Percentiles rank a stretch among this genome's conserved stretches.
phyloP scores from a whole-genome alignment of 768 basidiomycete species.

The Phlebiopsis flavidoalba region DNA sequence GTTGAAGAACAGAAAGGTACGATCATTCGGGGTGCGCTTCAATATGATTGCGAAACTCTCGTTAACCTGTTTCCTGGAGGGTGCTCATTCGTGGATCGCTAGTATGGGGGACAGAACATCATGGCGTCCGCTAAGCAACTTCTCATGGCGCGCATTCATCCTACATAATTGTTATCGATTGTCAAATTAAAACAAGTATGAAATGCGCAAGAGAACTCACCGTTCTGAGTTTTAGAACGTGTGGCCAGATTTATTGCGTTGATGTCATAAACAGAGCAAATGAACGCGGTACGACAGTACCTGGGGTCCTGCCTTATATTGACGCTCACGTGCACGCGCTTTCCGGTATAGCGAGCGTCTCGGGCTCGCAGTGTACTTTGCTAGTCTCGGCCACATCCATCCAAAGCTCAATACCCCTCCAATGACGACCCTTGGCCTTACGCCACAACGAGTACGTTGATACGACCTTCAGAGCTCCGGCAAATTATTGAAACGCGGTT shows the following conservation, averaged over 20 bases:
- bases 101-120: conserved; percentile 25
- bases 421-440: conserved; percentile 31
- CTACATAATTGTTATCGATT: no score
- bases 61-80: conserved; percentile 6
- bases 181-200: no score
- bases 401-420: background rate
- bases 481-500: background rate
- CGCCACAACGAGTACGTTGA: conserved; percentile 30
- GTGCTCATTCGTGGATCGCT: conserved; percentile 22
- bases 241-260: no score
- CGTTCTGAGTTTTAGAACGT: no score
- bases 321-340: background rate
- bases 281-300: background rate
- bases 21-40: background rate
- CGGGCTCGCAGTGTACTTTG: background rate
- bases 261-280: no score
- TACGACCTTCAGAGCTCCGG: background rate
- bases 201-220: no score
- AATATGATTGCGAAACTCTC: background rate
- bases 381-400: background rate
- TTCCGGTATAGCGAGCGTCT: background rate
- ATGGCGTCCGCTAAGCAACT: conserved; percentile 1
- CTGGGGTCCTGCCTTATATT: background rate
- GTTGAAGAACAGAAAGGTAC: conserved; percentile 21
- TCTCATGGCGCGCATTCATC: no score